phyloP scores from a whole-genome alignment of 2,329 filamentous ascomycete species.

The Diaporthe australafricana region DNA sequence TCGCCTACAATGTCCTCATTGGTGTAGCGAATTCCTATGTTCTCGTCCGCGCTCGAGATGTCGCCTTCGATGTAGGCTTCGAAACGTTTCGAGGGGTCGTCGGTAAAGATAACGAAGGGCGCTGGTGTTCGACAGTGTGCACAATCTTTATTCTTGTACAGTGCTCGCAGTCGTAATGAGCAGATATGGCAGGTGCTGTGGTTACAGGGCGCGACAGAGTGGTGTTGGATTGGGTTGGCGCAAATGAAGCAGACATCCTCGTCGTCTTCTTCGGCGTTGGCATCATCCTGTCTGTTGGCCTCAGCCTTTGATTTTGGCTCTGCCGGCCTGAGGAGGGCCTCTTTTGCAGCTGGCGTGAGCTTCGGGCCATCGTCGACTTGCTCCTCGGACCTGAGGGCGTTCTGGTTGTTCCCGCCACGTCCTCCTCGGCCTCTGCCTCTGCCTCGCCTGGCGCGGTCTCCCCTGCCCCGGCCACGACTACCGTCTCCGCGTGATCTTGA shows the following conservation, averaged over 20 bases:
- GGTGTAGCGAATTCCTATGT: slow-evolving; percentile 92
- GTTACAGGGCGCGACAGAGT: slow-evolving; percentile 92
- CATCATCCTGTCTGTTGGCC: slow-evolving; percentile 38
- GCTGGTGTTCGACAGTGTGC: slow-evolving; percentile 90
- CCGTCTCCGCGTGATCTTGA: slow-evolving; percentile 46
- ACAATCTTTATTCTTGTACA: slow-evolving; percentile 97
- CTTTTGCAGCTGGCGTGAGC: slow-evolving; percentile 32
- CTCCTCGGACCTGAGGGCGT: slow-evolving; percentile 20
- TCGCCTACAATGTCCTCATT: slow-evolving; percentile 91
- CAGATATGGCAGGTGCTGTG: slow-evolving; percentile 98
- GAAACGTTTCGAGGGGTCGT: slow-evolving; percentile 83
- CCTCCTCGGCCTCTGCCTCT: slow-evolving; percentile 51
- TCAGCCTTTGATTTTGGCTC: slow-evolving; percentile 31
- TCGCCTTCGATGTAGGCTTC: slow-evolving; percentile 83
- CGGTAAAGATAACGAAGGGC: slow-evolving; percentile 90
- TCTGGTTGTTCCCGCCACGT: slow-evolving; percentile 38
- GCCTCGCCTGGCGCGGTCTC: slow-evolving; percentile 55
- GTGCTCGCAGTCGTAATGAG: slow-evolving; percentile 85
- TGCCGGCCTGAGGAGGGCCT: slow-evolving; percentile 21
- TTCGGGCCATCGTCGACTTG: slow-evolving; percentile 23
- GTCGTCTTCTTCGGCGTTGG: slow-evolving; percentile 69
- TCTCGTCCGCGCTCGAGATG: slow-evolving; percentile 82
- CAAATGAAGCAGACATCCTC: slow-evolving; percentile 97
- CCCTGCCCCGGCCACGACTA: slow-evolving; percentile 55
- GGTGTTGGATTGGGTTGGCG: slow-evolving; percentile 88